Conservation (phyloP, 2,329 filamentous ascomycete species). For the Elsinoe necatrix region DNA sequence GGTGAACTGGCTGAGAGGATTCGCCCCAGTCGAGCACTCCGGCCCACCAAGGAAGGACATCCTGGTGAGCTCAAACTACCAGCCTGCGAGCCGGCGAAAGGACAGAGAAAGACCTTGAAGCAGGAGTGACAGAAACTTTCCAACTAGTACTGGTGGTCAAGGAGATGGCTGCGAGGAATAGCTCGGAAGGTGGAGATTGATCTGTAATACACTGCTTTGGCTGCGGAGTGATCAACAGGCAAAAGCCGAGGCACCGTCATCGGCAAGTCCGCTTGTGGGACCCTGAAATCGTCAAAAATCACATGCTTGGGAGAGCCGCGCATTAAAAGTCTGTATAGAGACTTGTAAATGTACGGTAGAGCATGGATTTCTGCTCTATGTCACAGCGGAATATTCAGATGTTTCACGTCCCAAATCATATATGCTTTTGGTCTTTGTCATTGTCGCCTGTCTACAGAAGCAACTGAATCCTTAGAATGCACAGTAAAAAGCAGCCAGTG, state of each 20-base stretch:
- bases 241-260: slow-evolving; percentile 13
- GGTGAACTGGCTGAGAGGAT: slow-evolving; percentile 93
- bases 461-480: slow-evolving; percentile 2
- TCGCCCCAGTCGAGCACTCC: slow-evolving; percentile 92
- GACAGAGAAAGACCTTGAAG: too few relatives aligned
- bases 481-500: not conserved
- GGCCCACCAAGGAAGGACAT: slow-evolving; percentile 97
- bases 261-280: not conserved
- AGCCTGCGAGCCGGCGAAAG: too few relatives aligned
- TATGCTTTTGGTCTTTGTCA: not conserved
- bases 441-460: slow-evolving; percentile 9
- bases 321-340: too few relatives aligned
- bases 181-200: not conserved
- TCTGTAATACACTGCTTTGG: slow-evolving; percentile 13
- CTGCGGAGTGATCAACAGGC: slow-evolving; percentile 9
- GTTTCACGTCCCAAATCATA: too few relatives aligned
- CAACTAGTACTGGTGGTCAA: too few relatives aligned
- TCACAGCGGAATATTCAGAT: too few relatives aligned
- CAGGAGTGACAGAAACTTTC: too few relatives aligned
- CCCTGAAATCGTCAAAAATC: not conserved
- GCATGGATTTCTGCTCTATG: too few relatives aligned
- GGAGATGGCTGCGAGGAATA: not conserved
- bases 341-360: too few relatives aligned
- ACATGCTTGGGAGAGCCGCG: not conserved
- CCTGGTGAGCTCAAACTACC: not conserved